Evolutionary conservation across 176 grass and related monocot species (phyloP).

Genomic region (Triticum urartu): DNA sequence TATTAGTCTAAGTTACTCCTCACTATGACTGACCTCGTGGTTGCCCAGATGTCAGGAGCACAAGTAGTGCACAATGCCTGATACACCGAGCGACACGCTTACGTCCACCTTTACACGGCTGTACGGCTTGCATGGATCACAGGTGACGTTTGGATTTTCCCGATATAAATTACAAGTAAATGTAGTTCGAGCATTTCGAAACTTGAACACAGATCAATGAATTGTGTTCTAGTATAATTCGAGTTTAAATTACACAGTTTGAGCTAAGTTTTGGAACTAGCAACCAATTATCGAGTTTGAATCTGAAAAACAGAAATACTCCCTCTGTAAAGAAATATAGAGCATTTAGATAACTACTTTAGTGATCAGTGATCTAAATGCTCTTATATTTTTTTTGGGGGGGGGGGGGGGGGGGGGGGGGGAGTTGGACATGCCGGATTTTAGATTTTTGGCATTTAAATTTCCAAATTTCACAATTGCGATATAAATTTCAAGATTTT

Average conservation of each 20-base stretch:
- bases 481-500: not conserved
- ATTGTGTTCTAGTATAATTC: not conserved
- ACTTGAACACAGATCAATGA: not conserved
- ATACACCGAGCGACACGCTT: not conserved
- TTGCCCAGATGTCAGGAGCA: not conserved
- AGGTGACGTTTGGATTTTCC: not conserved
- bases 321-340: no score
- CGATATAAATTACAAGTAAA: not conserved
- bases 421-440: not conserved
- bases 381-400: no score
- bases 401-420: no score
- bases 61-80: no score
- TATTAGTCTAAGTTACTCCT: no score
- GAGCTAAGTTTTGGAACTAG: not conserved
- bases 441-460: not conserved
- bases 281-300: no score
- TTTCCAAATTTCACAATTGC: not conserved
- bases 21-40: not conserved
- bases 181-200: not conserved
- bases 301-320: no score
- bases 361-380: no score
- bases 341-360: no score
- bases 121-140: not conserved
- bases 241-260: not conserved
- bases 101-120: not conserved